Conservation (phyloP, 805 yeast species). For the Cephaloascus fragrans region DNA sequence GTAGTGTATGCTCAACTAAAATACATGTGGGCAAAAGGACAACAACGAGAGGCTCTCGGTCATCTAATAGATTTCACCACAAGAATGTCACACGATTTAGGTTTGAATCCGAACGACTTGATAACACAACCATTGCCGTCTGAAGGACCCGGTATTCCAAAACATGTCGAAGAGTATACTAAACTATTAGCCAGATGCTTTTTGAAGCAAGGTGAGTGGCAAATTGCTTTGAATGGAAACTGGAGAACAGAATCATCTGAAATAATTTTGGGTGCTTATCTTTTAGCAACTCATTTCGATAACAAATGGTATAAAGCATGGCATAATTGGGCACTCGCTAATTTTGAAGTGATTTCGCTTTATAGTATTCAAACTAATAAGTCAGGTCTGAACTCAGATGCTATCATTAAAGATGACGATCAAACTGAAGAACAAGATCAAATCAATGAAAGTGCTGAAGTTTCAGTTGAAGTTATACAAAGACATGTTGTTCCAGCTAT, state of each 20-base stretch:
- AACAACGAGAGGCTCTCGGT: constrained; percentile 73
- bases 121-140: constrained; percentile 81
- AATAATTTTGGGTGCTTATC: constrained; percentile 81
- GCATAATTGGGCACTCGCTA: constrained; percentile 99
- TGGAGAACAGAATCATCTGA: constrained; percentile 78
- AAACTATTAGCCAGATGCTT: constrained; percentile 86
- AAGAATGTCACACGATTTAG: constrained; percentile 80
- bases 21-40: constrained; percentile 95
- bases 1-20: constrained; percentile 96
- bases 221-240: constrained; percentile 63
- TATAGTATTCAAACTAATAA: constrained; percentile 13
- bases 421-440: constrained; percentile 3
- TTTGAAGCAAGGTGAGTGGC: constrained; percentile 98
- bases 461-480: constrained; percentile 51
- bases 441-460: constrained; percentile 5
- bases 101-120: constrained; percentile 78
- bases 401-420: constrained; percentile 3
- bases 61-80: constrained; percentile 87
- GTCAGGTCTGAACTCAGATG: constrained; percentile 4
- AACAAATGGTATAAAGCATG: constrained; percentile 94
- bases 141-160: constrained; percentile 57
- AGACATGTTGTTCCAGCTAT: constrained; percentile 94
- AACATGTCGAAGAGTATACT: constrained; percentile 75
- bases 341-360: constrained; percentile 85
- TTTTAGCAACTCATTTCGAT: constrained; percentile 93